Percentiles rank a stretch among this genome's conserved stretches.
phyloP scores from a whole-genome alignment of 1,284 basidiomycete genomes.

The Ganoderma sinense region DNA sequence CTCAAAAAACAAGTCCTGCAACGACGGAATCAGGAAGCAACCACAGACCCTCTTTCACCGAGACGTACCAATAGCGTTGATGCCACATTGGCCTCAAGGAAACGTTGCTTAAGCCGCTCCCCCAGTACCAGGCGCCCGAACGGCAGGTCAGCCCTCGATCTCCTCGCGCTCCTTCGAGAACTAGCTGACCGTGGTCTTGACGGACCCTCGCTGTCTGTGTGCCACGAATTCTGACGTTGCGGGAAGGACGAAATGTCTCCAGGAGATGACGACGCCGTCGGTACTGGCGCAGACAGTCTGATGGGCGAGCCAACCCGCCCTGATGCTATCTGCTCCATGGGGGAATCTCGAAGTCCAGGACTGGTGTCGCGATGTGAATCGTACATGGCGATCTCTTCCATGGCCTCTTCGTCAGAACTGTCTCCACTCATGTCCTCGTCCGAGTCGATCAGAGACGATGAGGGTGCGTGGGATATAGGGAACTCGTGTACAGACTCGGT shows the following conservation, averaged over 20 bases:
- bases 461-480: slow-evolving; percentile 69
- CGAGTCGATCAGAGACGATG: slow-evolving; percentile 66
- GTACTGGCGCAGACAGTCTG: slow-evolving; percentile 13
- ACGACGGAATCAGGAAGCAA: not conserved
- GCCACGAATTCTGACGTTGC: slow-evolving; percentile 38
- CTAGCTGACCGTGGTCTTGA: slow-evolving; percentile 47
- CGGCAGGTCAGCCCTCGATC: slow-evolving; percentile 46
- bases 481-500: slow-evolving; percentile 76
- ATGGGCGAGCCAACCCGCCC: slow-evolving; percentile 20
- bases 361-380: slow-evolving; percentile 50
- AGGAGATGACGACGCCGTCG: slow-evolving; percentile 32
- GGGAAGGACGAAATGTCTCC: slow-evolving; percentile 34
- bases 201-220: slow-evolving; percentile 45
- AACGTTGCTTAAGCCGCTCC: slow-evolving; percentile 80
- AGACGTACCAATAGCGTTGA: slow-evolving; percentile 75
- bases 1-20: slow-evolving; percentile 91
- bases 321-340: slow-evolving; percentile 13
- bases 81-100: slow-evolving; percentile 77
- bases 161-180: slow-evolving; percentile 62
- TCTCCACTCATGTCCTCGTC: slow-evolving; percentile 79
- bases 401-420: slow-evolving; percentile 75
- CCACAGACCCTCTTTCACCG: not conserved
- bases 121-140: slow-evolving; percentile 60
- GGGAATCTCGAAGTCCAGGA: slow-evolving; percentile 8
- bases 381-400: slow-evolving; percentile 81